Evolutionary conservation across 2,329 filamentous ascomycete genomes (phyloP).

Genomic region (Penicillium hordei): DNA sequence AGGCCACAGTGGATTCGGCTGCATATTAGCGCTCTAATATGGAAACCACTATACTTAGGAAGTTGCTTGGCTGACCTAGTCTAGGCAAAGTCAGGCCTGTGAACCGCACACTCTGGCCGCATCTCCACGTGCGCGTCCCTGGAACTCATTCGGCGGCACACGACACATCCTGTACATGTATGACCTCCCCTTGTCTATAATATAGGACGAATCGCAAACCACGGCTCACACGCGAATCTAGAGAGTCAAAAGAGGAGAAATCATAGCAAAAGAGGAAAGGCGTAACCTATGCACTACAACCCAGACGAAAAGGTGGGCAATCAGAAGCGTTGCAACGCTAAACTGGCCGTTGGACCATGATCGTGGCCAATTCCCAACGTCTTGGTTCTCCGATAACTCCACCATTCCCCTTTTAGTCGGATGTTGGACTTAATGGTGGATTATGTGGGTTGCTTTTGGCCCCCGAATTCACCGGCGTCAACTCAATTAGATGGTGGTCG

Average conservation of each 20-base stretch:
- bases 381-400: not conserved
- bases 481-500: constrained; percentile 6
- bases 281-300: constrained; percentile 1
- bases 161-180: not conserved
- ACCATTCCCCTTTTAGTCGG: not conserved
- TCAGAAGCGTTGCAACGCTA: constrained; percentile 5
- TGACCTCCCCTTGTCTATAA: not conserved
- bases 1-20: not conserved
- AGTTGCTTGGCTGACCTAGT: not conserved
- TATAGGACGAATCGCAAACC: not conserved
- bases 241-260: not conserved
- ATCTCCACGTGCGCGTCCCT: not conserved
- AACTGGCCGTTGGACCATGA: constrained; percentile 4
- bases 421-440: not conserved
- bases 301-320: not conserved
- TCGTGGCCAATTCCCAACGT: constrained; percentile 6
- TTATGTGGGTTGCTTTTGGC: not conserved
- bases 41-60: not conserved
- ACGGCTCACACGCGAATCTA: not conserved
- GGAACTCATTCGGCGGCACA: constrained; percentile 16
- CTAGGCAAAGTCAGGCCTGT: not conserved
- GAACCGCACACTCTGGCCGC: not conserved
- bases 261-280: not conserved
- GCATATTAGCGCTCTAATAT: not conserved
- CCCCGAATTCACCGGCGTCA: constrained; percentile 4